A percentile compares a stretch with the other conserved stretches of the same genome.
Evolutionary conservation across 2,329 filamentous ascomycete genomes (phyloP).

Genomic region (Zelopaecilomyces penicillatus): DNA sequence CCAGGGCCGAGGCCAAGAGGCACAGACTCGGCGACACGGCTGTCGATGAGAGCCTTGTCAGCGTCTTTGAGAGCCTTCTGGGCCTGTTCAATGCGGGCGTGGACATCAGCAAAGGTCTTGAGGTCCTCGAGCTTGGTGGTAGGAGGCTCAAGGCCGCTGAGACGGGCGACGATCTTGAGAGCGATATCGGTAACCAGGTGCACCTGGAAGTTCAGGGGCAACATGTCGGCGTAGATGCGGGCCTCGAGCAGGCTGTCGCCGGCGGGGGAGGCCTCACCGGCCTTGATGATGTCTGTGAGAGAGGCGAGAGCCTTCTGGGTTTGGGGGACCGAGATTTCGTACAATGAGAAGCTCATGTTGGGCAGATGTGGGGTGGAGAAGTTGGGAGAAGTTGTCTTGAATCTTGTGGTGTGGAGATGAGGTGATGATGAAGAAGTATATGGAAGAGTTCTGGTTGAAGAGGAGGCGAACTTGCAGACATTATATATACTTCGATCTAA

Average conservation of each 20-base stretch:
- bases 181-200: conserved; percentile 20
- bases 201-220: conserved; percentile 34
- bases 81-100: conserved; percentile 24
- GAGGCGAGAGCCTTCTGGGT: conserved; percentile 23
- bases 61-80: conserved; percentile 23
- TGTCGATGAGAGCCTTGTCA: conserved; percentile 26
- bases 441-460: too few species aligned
- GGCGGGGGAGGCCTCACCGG: conserved; percentile 25
- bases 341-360: conserved; percentile 33
- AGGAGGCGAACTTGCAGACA: too few species aligned
- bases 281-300: conserved; percentile 27
- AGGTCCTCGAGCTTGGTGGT: conserved; percentile 18
- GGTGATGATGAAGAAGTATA: too few species aligned
- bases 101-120: conserved; percentile 25
- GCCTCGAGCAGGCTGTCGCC: conserved; percentile 23
- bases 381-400: not conserved
- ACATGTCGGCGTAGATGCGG: conserved; percentile 34
- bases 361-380: conserved; percentile 1
- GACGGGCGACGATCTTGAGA: conserved; percentile 25
- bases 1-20: conserved; percentile 20
- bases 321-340: conserved; percentile 29
- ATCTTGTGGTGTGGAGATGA: too few species aligned
- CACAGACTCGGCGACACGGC: conserved; percentile 19
- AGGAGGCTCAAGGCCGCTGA: conserved; percentile 22
- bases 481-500: too few species aligned